phyloP scores from a whole-genome alignment of 169 alveolate genomes.

The Plasmodium fragile region DNA sequence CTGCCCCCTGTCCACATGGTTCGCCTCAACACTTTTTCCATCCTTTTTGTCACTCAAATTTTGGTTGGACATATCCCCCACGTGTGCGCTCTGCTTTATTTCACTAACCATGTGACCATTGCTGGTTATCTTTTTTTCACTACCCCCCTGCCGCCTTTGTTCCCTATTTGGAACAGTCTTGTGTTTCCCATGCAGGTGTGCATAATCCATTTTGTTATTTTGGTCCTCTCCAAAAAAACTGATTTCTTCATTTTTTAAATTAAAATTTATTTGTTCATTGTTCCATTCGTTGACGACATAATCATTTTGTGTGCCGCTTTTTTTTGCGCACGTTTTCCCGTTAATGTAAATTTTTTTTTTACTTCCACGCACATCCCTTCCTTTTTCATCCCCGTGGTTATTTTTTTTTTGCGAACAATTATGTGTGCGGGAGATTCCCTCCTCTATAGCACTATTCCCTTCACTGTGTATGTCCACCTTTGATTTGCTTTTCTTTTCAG shows the following conservation, averaged over 20 bases:
- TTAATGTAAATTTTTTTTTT: not conserved
- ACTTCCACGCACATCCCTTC: not conserved
- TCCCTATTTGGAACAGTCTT: not conserved
- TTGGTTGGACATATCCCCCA: not conserved
- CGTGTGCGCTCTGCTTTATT: not conserved
- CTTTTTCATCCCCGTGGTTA: not conserved
- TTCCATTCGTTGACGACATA: not conserved
- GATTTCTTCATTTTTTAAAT: slow-evolving; percentile 8
- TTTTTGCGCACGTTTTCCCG: not conserved
- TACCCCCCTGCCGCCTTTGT: not conserved
- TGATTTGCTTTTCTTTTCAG: not conserved
- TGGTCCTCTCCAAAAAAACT: not conserved
- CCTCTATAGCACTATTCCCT: not conserved
- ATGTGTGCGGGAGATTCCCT: not conserved
- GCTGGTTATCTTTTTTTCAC: not conserved
- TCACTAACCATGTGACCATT: not conserved
- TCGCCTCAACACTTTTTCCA: not conserved
- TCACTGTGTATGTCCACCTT: not conserved
- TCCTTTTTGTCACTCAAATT: not conserved
- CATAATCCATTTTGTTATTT: slow-evolving; percentile 5
- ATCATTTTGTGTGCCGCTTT: not conserved
- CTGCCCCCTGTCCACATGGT: slow-evolving; percentile 3
- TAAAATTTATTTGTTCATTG: not conserved
- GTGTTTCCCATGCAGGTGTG: not conserved
- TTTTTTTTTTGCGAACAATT: not conserved